A percentile compares a stretch with the other conserved stretches of the same genome.
Evolutionary conservation across 805 yeast species (phyloP).

Genomic region (Ogataea ramenticola): DNA sequence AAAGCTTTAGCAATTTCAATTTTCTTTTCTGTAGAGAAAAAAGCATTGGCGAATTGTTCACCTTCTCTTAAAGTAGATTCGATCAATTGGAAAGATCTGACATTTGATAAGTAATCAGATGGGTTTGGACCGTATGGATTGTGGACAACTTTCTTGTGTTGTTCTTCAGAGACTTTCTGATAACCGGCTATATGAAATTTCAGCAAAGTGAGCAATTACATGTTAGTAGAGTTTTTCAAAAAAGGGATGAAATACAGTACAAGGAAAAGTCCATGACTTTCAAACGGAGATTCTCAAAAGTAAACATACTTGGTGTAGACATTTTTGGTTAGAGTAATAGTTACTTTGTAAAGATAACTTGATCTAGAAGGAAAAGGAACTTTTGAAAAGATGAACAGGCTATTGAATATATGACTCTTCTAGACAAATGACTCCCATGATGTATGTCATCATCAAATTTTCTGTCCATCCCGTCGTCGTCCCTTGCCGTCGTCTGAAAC

Average conservation of each 20-base stretch:
- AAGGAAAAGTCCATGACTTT: no score
- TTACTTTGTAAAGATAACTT: no score
- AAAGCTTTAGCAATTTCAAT: conserved; percentile 95
- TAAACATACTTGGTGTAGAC: neutral
- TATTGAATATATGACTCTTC: neutral
- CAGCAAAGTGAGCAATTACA: neutral
- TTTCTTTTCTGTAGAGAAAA: conserved; percentile 89
- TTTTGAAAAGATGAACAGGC: neutral
- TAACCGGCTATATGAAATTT: conserved; percentile 20
- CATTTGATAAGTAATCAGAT: conserved; percentile 85
- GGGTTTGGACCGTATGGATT: conserved; percentile 98
- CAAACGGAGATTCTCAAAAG: neutral
- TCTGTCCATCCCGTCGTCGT: neutral
- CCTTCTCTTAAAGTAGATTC: conserved; percentile 97
- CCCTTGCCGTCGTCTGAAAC: neutral
- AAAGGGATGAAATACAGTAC: no score
- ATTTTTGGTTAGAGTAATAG: neutral
- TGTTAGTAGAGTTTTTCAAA: no score
- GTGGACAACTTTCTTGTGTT: conserved; percentile 25
- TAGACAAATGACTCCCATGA: neutral
- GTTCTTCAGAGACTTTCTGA: conserved; percentile 41
- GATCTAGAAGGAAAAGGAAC: no score
- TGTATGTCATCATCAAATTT: neutral
- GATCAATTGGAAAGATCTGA: conserved; percentile 79
- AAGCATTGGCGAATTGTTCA: conserved; percentile 97